Base-by-base conservation (phyloP, 2,329 filamentous ascomycete species). In the Fusarium camptoceras region DNA sequence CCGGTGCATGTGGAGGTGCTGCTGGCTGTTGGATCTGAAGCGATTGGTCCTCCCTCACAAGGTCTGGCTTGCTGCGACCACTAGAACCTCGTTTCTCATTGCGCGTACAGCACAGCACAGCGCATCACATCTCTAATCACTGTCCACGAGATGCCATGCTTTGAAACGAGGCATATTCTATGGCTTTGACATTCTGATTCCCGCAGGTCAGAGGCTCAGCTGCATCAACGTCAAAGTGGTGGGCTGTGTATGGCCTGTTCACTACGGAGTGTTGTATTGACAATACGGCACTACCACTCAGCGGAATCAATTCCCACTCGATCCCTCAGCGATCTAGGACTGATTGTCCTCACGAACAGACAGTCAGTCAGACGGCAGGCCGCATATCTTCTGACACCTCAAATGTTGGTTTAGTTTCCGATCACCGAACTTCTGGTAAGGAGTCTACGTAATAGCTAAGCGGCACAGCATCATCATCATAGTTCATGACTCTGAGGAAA, bases 61-160 rank as follows among this genome's bases (percentile, higher is more conserved):
- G 57, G 54, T 54, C 49, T 69, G 30, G 68, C 49, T 68, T 71
- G 68, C 59, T 69, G 68, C 68, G 68, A 71, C 68, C 68, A 71
- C 59, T 71, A 71, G 56, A 57, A 28, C 24, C 48, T 47, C 39
- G 55, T 47, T 47, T 60, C 60, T 55, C 25, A 56, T 71, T 71
- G 59, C 68, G 51, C 51, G 68, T 68, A 56, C 51, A 50, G 34
- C 31, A 50, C 47, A 12, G 16, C 37, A 27, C 28, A 57, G 30
- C 50, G 39, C 63, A 56, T 62, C 51, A 11, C 31, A 37, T 49
- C 56, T 56, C 22, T 15, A 48, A 9, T 24, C 18, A n/a, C 37
- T 44, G 58, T 48, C 57, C 44, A 65, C 67, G 68, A 69, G 61
- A 61, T 64, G 41, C 57, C 34, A 61, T 64, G 44, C 57, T 41